These are phyloP conservation scores for Torulaspora globosa DNA, from an alignment of 1,139 yeast species.

Conservation along the genomic window DNA sequence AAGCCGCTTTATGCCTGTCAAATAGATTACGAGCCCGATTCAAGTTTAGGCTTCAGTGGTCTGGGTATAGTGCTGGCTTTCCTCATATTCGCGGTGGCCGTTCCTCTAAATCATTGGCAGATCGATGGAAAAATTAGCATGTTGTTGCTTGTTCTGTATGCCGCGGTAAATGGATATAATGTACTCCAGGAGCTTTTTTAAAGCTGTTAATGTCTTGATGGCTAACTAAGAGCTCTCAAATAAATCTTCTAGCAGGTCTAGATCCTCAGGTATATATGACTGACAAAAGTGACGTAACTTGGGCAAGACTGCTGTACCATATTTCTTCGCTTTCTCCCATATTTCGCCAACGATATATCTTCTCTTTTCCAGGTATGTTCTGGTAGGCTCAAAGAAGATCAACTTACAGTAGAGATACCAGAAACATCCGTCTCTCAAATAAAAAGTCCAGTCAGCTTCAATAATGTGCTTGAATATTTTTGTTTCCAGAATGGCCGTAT, in stretches of 20 bases:
- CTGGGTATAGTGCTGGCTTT: constrained; percentile 53
- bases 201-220: not conserved
- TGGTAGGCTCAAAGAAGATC: constrained; percentile 26
- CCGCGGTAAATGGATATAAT: constrained; percentile 16
- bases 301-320: constrained; percentile 7
- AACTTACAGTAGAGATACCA: constrained; percentile 31
- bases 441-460: constrained; percentile 19
- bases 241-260: constrained; percentile 20
- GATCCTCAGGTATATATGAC: constrained; percentile 33
- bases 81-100: constrained; percentile 47
- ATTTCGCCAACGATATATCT: constrained; percentile 22
- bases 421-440: constrained; percentile 22
- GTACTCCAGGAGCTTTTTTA: constrained; percentile 13
- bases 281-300: constrained; percentile 23
- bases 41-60: constrained; percentile 49
- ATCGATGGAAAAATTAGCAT: constrained; percentile 57
- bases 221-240: constrained; percentile 10
- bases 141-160: constrained; percentile 23
- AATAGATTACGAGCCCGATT: constrained; percentile 42
- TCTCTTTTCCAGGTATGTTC: constrained; percentile 31
- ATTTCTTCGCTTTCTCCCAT: constrained; percentile 21
- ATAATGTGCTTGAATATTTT: constrained; percentile 26
- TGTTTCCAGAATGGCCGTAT: constrained; percentile 24
- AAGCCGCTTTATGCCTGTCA: constrained; percentile 15
- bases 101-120: constrained; percentile 65